These are phyloP conservation scores for Carex littledalei DNA, from an alignment of 176 grass and related monocot genomes.

Conservation along the genomic window DNA sequence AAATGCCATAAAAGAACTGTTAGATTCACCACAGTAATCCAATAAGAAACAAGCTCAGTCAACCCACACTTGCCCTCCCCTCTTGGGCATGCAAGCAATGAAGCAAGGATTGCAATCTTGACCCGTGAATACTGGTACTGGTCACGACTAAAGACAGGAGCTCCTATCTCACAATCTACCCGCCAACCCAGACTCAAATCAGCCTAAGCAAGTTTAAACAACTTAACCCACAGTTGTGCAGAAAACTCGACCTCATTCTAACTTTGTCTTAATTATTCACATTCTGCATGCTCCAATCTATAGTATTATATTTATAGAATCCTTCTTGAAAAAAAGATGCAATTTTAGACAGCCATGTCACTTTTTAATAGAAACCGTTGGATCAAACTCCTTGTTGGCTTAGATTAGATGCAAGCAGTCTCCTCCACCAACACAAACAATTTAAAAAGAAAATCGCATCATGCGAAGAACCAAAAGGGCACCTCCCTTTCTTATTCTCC, in stretches of 20 bases:
- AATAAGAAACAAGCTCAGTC: background rate
- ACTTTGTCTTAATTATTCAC: background rate
- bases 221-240: background rate
- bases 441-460: no score
- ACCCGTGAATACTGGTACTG: background rate
- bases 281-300: background rate
- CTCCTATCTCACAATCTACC: background rate
- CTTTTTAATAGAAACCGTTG: no score
- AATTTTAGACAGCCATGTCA: no score
- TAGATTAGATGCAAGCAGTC: no score
- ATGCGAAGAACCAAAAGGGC: no score
- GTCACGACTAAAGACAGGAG: background rate
- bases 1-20: constrained; percentile 25
- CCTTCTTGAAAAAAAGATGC: no score
- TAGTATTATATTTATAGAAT: no score
- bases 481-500: no score
- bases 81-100: background rate
- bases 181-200: background rate
- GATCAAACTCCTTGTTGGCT: no score
- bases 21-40: background rate
- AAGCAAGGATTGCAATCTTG: background rate
- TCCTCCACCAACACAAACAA: no score
- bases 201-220: background rate
- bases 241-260: background rate
- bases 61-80: background rate